Conservation (phyloP, 129 eudicot species). For the Pulicaria dysenterica region DNA sequence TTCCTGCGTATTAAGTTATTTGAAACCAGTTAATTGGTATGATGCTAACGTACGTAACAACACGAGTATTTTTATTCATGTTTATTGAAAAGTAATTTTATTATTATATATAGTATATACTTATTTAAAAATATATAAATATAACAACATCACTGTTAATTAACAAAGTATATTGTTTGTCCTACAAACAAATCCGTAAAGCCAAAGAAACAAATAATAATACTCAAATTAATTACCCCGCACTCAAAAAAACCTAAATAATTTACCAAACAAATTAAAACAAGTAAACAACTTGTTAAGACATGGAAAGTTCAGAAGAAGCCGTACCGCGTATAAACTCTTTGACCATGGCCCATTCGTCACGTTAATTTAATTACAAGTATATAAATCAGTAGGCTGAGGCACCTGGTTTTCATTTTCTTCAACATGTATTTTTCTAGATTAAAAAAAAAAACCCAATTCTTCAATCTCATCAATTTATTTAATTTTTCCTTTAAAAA, state of each 20-base stretch:
- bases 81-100: too few relatives aligned
- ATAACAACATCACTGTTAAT: too few relatives aligned
- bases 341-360: slow-evolving; percentile 7
- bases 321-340: slow-evolving; percentile 29
- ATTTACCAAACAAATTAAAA: background rate
- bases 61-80: too few relatives aligned
- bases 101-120: too few relatives aligned
- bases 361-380: slow-evolving; percentile 1
- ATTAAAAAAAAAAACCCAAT: background rate
- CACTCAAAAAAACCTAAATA: background rate
- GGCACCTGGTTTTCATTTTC: slow-evolving; percentile 58
- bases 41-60: too few relatives aligned
- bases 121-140: too few relatives aligned
- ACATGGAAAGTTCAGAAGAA: slow-evolving; percentile 4
- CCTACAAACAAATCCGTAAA: background rate
- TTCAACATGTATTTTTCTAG: slow-evolving; percentile 21
- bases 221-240: too few relatives aligned
- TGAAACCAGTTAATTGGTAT: too few relatives aligned
- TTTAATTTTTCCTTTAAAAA: too few relatives aligned
- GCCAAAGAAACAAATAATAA: too few relatives aligned
- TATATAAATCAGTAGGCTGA: slow-evolving; percentile 54
- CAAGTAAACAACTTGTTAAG: background rate
- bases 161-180: background rate
- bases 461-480: background rate
- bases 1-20: too few relatives aligned